phyloP scores from a whole-genome alignment of 176 grass and related monocot genomes.

The Poa annua region DNA sequence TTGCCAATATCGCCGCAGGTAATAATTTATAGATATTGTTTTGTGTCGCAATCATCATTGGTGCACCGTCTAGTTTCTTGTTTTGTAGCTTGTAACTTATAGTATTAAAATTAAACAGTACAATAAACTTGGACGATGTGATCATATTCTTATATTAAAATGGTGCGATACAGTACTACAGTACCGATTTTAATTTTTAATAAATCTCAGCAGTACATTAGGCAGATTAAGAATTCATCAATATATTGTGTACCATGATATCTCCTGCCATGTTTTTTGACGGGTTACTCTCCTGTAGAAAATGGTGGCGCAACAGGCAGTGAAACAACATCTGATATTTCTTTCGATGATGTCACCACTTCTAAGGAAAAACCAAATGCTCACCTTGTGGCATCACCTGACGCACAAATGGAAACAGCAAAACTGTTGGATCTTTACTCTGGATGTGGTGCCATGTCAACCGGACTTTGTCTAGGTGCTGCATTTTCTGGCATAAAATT shows the following conservation, averaged over 20 bases:
- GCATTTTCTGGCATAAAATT: constrained; percentile 54
- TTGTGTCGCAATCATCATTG: neutral
- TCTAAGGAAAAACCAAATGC: constrained; percentile 22
- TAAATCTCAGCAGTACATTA: neutral
- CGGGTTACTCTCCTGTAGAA: constrained; percentile 40
- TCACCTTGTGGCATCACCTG: constrained; percentile 11
- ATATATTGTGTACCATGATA: constrained; percentile 6
- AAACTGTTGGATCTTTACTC: constrained; percentile 71
- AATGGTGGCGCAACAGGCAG: constrained; percentile 26
- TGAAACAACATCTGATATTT: constrained; percentile 51
- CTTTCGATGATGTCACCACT: constrained; percentile 38
- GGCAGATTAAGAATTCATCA: neutral
- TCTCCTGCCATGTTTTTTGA: neutral
- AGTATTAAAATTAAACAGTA: neutral
- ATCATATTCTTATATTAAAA: neutral
- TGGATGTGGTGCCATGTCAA: constrained; percentile 79
- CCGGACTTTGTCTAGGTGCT: constrained; percentile 60
- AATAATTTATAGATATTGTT: constrained; percentile 4
- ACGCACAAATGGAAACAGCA: constrained; percentile 26
- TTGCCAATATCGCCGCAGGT: constrained; percentile 60
- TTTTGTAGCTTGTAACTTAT: constrained; percentile 3
- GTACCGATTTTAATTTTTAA: too few relatives aligned
- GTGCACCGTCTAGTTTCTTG: neutral
- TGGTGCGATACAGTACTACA: neutral
- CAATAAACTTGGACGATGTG: neutral